phyloP scores from a whole-genome alignment of 352 stramenopile genomes.

The Phytopythium ostracodes region DNA sequence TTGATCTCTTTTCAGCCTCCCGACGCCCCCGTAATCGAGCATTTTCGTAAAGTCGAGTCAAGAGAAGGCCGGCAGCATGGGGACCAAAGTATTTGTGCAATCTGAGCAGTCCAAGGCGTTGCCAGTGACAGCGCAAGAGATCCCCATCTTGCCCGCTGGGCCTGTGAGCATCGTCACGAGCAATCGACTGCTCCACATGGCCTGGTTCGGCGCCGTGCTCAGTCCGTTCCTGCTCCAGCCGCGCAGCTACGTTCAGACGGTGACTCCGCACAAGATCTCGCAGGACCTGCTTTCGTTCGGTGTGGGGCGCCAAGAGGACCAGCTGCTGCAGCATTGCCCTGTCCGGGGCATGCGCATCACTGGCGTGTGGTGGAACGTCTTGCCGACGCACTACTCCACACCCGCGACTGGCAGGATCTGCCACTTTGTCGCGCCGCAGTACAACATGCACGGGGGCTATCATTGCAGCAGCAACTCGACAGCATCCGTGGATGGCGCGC shows the following conservation, averaged over 20 bases:
- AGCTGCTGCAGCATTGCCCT: neutral
- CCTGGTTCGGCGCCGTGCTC: conserved; percentile 22
- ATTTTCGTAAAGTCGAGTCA: too few species aligned
- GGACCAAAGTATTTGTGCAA: neutral
- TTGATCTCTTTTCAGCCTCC: too few species aligned
- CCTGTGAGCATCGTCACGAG: too few species aligned
- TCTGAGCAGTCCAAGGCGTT: neutral
- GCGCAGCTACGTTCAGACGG: conserved; percentile 19
- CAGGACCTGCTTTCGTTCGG: conserved; percentile 10
- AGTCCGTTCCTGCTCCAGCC: conserved; percentile 15
- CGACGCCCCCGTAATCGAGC: too few species aligned
- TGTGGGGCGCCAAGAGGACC: neutral
- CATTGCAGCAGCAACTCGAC: too few species aligned
- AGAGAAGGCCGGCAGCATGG: neutral
- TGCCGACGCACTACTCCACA: conserved; percentile 10
- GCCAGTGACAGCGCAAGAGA: neutral
- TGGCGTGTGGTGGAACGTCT: conserved; percentile 19
- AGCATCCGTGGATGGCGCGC: neutral
- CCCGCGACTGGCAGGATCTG: conserved; percentile 9
- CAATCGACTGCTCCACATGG: too few species aligned
- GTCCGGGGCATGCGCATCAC: conserved; percentile 10
- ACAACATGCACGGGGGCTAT: neutral
- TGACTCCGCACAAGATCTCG: conserved; percentile 15
- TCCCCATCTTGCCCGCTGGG: neutral
- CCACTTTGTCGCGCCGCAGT: conserved; percentile 20